Evolutionary conservation across 192 early-diverging fungal species (phyloP).

Genomic region (Mycoemilia scoparia): DNA sequence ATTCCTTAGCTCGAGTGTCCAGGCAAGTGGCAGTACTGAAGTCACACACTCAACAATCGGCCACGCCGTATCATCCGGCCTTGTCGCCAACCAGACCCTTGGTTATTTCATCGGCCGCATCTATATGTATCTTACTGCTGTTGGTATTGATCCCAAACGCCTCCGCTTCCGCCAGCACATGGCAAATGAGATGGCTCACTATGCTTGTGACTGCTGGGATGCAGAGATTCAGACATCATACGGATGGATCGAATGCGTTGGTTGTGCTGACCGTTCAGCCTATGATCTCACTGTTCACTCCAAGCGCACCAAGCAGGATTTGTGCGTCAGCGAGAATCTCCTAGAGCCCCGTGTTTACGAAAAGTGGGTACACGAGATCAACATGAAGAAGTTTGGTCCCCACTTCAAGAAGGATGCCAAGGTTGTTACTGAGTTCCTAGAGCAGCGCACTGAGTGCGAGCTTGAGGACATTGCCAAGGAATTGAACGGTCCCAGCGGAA

Average conservation of each 20-base stretch:
- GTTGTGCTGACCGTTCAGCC: slow-evolving; percentile 96
- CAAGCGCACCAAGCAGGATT: slow-evolving; percentile 73
- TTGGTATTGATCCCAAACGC: slow-evolving; percentile 73
- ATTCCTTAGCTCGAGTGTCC: slow-evolving; percentile 57
- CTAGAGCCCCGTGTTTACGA: slow-evolving; percentile 63
- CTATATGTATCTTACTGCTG: slow-evolving; percentile 68
- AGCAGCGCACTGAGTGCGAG: slow-evolving; percentile 28
- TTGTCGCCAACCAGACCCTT: slow-evolving; percentile 93
- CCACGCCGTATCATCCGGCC: slow-evolving; percentile 69
- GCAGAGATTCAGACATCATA: slow-evolving; percentile 88
- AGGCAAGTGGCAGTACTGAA: slow-evolving; percentile 57
- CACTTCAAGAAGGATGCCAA: slow-evolving; percentile 83
- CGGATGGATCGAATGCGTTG: slow-evolving; percentile 99
- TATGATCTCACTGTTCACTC: slow-evolving; percentile 91
- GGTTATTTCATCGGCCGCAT: slow-evolving; percentile 97
- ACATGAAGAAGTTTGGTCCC: slow-evolving; percentile 89
- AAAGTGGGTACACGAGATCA: slow-evolving; percentile 64
- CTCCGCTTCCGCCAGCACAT: slow-evolving; percentile 98
- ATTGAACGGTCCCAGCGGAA: slow-evolving; percentile 31
- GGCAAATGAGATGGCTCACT: slow-evolving; percentile 99
- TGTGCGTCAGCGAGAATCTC: slow-evolving; percentile 80
- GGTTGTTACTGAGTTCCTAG: slow-evolving; percentile 63
- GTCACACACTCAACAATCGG: slow-evolving; percentile 61
- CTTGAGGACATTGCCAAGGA: slow-evolving; percentile 40
- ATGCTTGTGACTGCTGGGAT: slow-evolving; percentile 97